phyloP scores from a whole-genome alignment of 164 flowering plant genomes.

The Tetracentron sinense region DNA sequence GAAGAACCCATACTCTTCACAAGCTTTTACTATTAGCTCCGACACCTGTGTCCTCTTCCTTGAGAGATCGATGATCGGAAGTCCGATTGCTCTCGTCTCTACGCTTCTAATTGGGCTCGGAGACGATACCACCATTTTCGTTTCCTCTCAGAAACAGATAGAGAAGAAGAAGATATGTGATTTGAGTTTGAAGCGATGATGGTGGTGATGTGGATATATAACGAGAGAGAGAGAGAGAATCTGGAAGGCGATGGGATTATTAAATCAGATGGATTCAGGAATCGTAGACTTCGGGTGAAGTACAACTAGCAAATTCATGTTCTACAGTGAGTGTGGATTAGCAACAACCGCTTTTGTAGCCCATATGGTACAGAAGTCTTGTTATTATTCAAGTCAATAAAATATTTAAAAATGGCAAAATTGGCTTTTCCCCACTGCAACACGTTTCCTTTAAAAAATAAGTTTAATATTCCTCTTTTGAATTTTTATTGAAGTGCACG shows the following conservation, averaged over 20 bases:
- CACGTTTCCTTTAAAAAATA: too few species aligned
- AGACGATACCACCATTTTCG: conserved; percentile 22
- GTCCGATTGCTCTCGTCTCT: neutral
- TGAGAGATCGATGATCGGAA: conserved; percentile 18
- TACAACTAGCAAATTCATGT: conserved; percentile 14
- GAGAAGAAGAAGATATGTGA: neutral
- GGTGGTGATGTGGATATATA: neutral
- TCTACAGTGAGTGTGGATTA: conserved; percentile 8
- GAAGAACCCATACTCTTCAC: conserved; percentile 26
- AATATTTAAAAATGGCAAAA: too few species aligned
- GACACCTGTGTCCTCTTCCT: conserved; percentile 11
- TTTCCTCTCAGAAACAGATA: neutral
- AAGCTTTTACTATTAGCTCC: conserved; percentile 17
- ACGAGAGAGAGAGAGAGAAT: neutral
- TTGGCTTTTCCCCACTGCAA: too few species aligned
- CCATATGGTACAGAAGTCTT: too few species aligned
- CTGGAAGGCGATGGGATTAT: neutral
- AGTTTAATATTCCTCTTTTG: too few species aligned
- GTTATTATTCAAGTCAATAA: too few species aligned
- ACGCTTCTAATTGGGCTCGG: conserved; percentile 2
- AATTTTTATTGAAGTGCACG: too few species aligned
- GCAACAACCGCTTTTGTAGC: neutral
- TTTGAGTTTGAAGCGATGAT: neutral
- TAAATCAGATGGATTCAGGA: conserved; percentile 13
- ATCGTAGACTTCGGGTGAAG: conserved; percentile 8